Conservation (phyloP, 2,329 filamentous ascomycete genomes). For the Talaromyces islandicus region DNA sequence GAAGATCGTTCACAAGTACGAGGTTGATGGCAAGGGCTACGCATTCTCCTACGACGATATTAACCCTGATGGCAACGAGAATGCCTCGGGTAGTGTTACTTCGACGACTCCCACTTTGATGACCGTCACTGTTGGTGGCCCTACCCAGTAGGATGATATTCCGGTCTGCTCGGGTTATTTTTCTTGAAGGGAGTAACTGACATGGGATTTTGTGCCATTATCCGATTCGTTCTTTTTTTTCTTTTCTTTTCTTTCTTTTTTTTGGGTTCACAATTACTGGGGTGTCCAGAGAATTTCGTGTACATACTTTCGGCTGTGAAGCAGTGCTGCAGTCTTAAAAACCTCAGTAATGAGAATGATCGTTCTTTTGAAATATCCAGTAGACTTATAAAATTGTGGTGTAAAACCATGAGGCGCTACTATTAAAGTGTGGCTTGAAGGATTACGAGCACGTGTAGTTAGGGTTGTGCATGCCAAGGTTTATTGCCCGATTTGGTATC, state of each 20-base stretch:
- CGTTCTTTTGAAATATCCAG: neutral
- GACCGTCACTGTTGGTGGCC: conserved; percentile 43
- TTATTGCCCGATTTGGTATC: neutral
- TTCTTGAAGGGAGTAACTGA: neutral
- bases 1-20: conserved; percentile 52
- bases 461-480: neutral
- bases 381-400: neutral
- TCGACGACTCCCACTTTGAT: conserved; percentile 42
- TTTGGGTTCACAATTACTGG: conserved; percentile 1
- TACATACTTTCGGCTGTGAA: neutral
- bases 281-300: neutral
- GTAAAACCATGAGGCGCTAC: neutral
- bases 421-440: neutral
- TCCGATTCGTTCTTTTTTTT: conserved; percentile 2
- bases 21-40: conserved; percentile 57
- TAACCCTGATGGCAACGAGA: conserved; percentile 51
- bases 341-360: neutral
- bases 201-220: neutral
- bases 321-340: neutral
- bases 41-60: conserved; percentile 66
- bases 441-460: neutral
- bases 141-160: neutral
- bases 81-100: conserved; percentile 43
- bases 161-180: neutral
- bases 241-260: neutral